phyloP scores from a whole-genome alignment of 2,329 filamentous ascomycete species.

The Aspergillus sp. region DNA sequence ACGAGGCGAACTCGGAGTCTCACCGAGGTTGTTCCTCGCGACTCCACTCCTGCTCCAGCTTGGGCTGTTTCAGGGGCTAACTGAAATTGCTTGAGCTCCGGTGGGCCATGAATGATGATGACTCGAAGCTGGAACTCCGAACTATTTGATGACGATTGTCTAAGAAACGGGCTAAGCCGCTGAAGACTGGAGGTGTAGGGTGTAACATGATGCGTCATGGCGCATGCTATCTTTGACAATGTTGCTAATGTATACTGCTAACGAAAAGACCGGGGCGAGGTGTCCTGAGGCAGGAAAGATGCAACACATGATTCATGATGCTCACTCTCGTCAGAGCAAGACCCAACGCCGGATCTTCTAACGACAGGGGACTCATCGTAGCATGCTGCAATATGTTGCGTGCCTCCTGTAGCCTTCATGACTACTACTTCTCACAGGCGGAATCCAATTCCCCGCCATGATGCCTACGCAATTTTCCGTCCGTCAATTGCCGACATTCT shows the following conservation, averaged over 20 bases:
- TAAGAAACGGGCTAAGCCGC: neutral
- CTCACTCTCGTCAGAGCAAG: neutral
- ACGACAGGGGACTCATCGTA: neutral
- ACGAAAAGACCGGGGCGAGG: neutral
- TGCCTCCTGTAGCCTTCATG: neutral
- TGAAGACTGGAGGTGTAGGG: neutral
- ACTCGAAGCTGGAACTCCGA: neutral
- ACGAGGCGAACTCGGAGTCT: conserved; percentile 1
- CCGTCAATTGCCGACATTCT: conserved; percentile 8
- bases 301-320: neutral
- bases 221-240: neutral
- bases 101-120: conserved; percentile 3
- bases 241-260: neutral
- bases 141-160: conserved; percentile 11
- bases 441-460: conserved; percentile 27
- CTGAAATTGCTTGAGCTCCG: neutral
- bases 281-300: neutral
- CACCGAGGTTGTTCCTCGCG: conserved; percentile 7
- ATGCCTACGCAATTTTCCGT: conserved; percentile 27
- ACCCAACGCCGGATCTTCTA: neutral
- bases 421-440: conserved; percentile 21
- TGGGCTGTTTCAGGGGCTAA: neutral
- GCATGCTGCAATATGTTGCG: neutral
- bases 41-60: neutral
- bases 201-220: conserved; percentile 2